Percentiles rank a stretch among this genome's conserved stretches.
These are phyloP conservation scores for Pyricularia sp. DNA, from an alignment of 2,329 filamentous ascomycete genomes.

Conservation along the genomic window DNA sequence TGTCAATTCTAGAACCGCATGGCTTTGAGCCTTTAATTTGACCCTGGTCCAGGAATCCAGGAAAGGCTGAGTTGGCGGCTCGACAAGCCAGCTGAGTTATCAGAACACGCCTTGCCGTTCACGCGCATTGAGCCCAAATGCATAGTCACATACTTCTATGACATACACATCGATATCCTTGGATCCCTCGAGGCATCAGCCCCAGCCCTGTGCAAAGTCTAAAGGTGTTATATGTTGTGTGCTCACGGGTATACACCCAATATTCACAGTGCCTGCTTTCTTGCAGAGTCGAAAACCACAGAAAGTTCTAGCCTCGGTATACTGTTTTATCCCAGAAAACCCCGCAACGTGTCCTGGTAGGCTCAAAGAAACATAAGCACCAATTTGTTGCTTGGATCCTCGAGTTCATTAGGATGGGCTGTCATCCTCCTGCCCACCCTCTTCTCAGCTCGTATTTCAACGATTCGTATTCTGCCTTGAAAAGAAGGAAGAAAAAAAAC, in stretches of 20 bases:
- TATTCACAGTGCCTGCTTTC: neutral
- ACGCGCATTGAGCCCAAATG: neutral
- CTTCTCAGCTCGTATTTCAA: neutral
- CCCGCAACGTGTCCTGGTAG: neutral
- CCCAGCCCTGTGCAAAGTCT: neutral
- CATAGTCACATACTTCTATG: neutral
- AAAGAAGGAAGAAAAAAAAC: no score
- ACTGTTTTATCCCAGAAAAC: neutral
- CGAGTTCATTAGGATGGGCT: neutral
- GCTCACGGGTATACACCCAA: neutral
- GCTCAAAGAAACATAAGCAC: neutral
- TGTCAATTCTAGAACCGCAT: neutral
- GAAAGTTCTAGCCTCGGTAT: neutral
- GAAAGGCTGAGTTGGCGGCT: neutral
- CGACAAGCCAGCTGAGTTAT: neutral
- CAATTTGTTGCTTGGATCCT: neutral
- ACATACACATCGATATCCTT: neutral
- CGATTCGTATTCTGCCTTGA: neutral
- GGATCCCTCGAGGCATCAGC: neutral
- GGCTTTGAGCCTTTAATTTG: no score
- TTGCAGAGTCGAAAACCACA: neutral
- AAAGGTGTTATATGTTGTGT: neutral
- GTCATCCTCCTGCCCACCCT: neutral
- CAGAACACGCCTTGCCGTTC: neutral
- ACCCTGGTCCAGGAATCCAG: no score